Base-by-base conservation (phyloP, 179 eudicot genomes). In the Amaranthus tricolor region DNA sequence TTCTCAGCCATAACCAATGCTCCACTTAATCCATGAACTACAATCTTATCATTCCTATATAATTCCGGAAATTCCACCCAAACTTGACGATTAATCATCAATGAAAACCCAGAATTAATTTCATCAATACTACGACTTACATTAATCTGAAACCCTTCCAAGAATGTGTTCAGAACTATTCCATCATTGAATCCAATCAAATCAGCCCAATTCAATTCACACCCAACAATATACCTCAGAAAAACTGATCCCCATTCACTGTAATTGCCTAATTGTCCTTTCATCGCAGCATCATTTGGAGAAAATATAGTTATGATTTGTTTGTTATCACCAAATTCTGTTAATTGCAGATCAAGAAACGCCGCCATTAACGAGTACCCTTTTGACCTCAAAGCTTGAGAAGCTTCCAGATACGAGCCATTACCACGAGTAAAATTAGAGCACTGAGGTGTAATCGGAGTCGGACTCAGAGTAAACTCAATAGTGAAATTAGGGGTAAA, bases 301-400 rank as follows among this genome's bases (percentile, higher is more conserved):
- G 96, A 91, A 14, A 91, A 88, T 13, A 88, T 83, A 0, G 96
- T 89, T 59, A 85, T 75, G 0, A 70, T 51, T 17, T 50, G 54
- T 48, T 62, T 47, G 7, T 44, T 51, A 0, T 2, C 19, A 6
- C 12, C 70, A 43, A 81, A 63, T 15, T 80, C 84, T 16, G 70
- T 52, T 51, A 89, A 51, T 62, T 91, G 96, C 53, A 91, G 68
- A 14, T 88, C 94, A 3, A 91, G 82, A 84, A 87, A 89, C 51
- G 86, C 78, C 14, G 96, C 90, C 82, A 87, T 82, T 7, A 79
- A 53, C 0, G 93, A 86, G 70, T 84, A 87, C 0, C 88, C 93
- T 16, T 81, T 66, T 2, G 90, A 66, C 53, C 88, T 86, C 78
- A 91, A 5, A n/a, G 65, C 79, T 4, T 66, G 77, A 6, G 83